Percentiles rank a stretch among this genome's conserved stretches.
Conservation (phyloP, 305 asterid species). For the Fraxinus baroniana region DNA sequence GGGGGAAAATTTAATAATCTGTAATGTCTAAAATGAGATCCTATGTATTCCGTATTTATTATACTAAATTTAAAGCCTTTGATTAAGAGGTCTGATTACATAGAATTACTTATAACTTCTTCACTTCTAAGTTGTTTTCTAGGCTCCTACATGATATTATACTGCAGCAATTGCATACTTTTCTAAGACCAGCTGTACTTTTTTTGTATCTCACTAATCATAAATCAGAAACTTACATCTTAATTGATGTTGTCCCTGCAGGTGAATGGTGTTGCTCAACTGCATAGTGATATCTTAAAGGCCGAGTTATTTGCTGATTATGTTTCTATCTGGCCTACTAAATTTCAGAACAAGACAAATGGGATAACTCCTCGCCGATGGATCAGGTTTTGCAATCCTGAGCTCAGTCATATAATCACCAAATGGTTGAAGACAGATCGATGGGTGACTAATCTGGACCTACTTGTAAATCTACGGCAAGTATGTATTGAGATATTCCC, state of each 20-base stretch:
- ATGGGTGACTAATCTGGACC: constrained; percentile 92
- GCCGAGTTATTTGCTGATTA: constrained; percentile 85
- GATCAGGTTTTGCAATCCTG: constrained; percentile 93
- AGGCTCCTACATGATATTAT: not conserved
- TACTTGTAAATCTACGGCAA: constrained; percentile 72
- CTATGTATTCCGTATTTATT: not conserved
- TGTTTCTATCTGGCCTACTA: constrained; percentile 92
- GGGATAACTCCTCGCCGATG: constrained; percentile 99
- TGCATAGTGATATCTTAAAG: constrained; percentile 92
- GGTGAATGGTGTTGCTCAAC: constrained; percentile 99
- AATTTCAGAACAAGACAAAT: constrained; percentile 97
- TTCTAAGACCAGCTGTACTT: not conserved
- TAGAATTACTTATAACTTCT: constrained; percentile 11
- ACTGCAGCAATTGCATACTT: not conserved
- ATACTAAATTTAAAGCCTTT: constrained; percentile 1
- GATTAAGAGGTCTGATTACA: constrained; percentile 21
- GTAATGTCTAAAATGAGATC: not conserved
- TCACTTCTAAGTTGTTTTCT: not conserved
- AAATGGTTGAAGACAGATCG: constrained; percentile 95
- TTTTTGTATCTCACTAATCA: not conserved
- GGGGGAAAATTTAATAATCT: not conserved
- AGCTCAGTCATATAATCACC: constrained; percentile 85
- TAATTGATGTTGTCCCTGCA: constrained; percentile 36
- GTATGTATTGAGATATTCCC: constrained; percentile 45
- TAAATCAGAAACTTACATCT: constrained; percentile 20